Evolutionary conservation across 1,284 basidiomycete species (phyloP), one percentile per base, ranked within the genome.

Genomic region (Phylloporus sp.): DNA sequence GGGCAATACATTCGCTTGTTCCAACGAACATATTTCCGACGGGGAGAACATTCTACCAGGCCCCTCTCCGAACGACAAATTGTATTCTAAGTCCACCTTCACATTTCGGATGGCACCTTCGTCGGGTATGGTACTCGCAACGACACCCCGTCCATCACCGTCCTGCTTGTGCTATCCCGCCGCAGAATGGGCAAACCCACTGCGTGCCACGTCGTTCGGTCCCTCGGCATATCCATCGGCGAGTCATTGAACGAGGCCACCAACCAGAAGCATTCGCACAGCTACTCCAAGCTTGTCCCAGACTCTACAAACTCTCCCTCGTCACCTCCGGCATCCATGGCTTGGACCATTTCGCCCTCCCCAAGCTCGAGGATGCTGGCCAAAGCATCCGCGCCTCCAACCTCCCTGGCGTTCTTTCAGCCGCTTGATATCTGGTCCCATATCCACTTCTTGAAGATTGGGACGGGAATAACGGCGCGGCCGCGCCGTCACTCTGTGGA

Each of bases 371-470:
- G 39, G 63, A 70, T n/a, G 61, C 55, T 24, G 69, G 64, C 26
- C 65, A 69, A 50, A 56, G 60, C 32, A 70, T 83, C 34, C 77
- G 78, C n/a, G 76, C 82, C 3, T 68, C 84, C 47, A 72, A 69
- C 49, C 63, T 84, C n/a, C 63, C 81, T 80, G 12, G 72, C 82
- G 24, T 62, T 83, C 10, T 84, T 80, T 62, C 79, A 84, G 57
- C 72, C 84, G 0, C 71, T 84, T 17, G 70, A 70, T 1, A 69
- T 81, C 44, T 81, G 81, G 73, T 76, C 79, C 1, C 72, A 69
- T 29, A 64, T 83, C 59, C 70, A 69, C 18, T 82, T 81, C 69
- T 74, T 84, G 54, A 74, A 74, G 44, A 59, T 84, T 22, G 79
- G 76, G 3, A 70, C 74, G 18, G 82, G 82, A 66, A 71, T 83